Evolutionary conservation across 2,329 filamentous ascomycete genomes (phyloP), one percentile per base, ranked within the genome.

Genomic region (Neofusicoccum laricinum): DNA sequence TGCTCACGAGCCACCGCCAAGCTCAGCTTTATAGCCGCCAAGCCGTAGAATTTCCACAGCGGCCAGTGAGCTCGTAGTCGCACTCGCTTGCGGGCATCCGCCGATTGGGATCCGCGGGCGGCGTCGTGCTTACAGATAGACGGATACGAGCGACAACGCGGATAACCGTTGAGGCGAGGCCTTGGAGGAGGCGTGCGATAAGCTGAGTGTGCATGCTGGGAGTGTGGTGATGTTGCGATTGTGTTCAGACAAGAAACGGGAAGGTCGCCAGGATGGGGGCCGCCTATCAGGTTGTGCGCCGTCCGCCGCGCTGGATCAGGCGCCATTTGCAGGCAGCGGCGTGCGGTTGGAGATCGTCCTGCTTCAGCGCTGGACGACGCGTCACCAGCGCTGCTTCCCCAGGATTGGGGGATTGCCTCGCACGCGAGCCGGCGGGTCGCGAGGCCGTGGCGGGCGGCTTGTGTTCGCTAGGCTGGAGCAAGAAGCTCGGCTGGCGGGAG

Each of bases 161-260:
- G 25, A 30, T 7, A 30, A 6, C 4, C 25, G 25, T 30, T 30
- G 4, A 7, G 25, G 25, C 4, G 25, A 30, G 25, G 25, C 25
- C 25, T 30, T 4, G 25, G 25, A 8, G 30, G 3, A n/a, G 12
- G 40, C 25, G 8, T 21, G n/a, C 19, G 51, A 57, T n/a, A 43
- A 43, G 55, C 30, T 12, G 25, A 10, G 10, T 2, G 55, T 6
- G 3, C 2, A 21, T 10, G n/a, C 36, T 4, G 14, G 38, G 21
- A 41, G 8, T n/a, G 40, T 21, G 55, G 55, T 46, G 55, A 59
- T 46, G 55, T 59, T 41, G 55, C 41, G 46, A 59, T 59, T 46
- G 55, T n/a, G 19, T 46, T 45, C 14, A 19, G 55, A 46, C 55
- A 59, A 59, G 55, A 59, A 59, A 59, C 55, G 55, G 55, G 55